Conservation (phyloP, 345 rosid species). For the Fremontodendron californicum region DNA sequence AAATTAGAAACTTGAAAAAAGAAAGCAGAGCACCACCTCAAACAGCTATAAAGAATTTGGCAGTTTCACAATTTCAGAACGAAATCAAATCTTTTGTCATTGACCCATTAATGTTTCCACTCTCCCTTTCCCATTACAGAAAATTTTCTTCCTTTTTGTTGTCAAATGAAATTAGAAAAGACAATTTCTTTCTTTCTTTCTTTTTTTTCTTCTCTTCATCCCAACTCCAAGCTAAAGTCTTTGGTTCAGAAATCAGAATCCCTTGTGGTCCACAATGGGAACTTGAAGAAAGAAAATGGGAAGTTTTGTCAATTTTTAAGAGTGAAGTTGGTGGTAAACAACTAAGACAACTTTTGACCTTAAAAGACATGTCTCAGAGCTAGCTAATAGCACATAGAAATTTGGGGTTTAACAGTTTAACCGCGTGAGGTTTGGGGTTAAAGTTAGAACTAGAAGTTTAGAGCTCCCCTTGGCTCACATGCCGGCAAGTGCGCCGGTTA, state of each 20-base stretch:
- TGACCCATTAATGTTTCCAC: neutral
- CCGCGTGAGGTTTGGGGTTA: neutral
- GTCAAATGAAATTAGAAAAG: neutral
- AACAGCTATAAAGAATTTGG: neutral
- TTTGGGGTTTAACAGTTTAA: neutral
- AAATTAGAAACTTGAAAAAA: no score
- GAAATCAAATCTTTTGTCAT: neutral
- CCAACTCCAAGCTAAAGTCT: neutral
- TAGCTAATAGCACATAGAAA: neutral
- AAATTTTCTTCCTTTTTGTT: neutral
- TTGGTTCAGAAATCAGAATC: neutral
- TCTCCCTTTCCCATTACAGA: neutral
- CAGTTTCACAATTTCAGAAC: neutral
- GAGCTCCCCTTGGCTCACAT: neutral
- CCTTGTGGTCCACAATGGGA: neutral
- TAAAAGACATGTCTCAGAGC: neutral
- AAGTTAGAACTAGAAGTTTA: neutral
- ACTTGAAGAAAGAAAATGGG: neutral
- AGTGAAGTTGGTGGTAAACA: constrained; percentile 8
- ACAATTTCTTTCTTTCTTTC: no score
- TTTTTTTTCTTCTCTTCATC: neutral
- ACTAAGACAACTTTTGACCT: constrained; percentile 19
- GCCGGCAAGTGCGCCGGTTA: constrained; percentile 1
- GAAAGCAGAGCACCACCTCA: no score
- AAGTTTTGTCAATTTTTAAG: neutral